Evolutionary conservation across 768 basidiomycete genomes (phyloP).

Genomic region (Dacryopinax primogenitus): DNA sequence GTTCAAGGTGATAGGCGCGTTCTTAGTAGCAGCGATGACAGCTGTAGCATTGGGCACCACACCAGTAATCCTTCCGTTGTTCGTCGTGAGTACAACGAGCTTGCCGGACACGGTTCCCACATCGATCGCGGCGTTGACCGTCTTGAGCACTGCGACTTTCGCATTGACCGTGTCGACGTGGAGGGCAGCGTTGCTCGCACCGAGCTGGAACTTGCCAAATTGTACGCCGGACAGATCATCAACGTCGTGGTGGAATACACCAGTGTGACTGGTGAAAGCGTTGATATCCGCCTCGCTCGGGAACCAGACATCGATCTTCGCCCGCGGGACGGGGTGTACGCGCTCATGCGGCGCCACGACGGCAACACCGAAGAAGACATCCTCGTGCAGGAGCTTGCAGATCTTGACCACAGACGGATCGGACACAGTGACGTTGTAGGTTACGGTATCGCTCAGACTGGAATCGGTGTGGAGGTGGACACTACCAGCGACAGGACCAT

Average conservation of each 20-base stretch:
- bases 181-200: background rate
- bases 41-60: background rate
- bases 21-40: background rate
- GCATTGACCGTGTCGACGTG: background rate
- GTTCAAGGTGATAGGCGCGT: background rate
- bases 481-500: background rate
- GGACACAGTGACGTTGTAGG: background rate
- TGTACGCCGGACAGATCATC: background rate
- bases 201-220: slow-evolving; percentile 4
- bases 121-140: background rate
- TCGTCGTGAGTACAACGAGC: background rate
- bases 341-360: background rate
- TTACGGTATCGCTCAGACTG: background rate
- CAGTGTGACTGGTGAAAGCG: background rate
- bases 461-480: slow-evolving; percentile 5
- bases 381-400: slow-evolving; percentile 5
- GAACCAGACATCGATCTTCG: slow-evolving; percentile 8
- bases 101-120: background rate
- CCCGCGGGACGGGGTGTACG: background rate
- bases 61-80: background rate
- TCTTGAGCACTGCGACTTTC: background rate
- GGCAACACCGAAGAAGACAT: background rate
- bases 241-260: slow-evolving; percentile 1
- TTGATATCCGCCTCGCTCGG: slow-evolving; percentile 3
- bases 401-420: background rate